phyloP scores from a whole-genome alignment of 1,139 yeast species.

The Wickerhamomyces sp. region DNA sequence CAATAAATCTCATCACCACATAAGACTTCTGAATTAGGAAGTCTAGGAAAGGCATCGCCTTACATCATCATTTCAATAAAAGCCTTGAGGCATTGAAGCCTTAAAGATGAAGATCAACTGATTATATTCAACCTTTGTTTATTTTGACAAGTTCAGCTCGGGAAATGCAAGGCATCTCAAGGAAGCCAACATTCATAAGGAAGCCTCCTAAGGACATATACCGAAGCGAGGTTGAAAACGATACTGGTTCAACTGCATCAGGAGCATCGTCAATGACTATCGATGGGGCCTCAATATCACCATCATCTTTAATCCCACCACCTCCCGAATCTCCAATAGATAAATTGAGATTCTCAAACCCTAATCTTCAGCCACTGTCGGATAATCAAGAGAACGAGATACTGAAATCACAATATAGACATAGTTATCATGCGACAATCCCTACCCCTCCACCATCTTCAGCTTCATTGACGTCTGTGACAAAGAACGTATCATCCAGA shows the following conservation, averaged over 20 bases:
- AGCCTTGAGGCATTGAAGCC: not conserved
- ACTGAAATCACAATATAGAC: not conserved
- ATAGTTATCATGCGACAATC: not conserved
- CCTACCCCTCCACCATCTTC: not conserved
- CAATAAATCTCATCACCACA: too few species aligned
- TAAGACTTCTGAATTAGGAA: not conserved
- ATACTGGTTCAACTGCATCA: too few species aligned
- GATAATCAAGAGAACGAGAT: constrained; percentile 6
- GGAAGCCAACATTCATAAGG: not conserved
- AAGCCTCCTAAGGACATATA: constrained; percentile 3
- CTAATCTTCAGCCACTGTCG: constrained; percentile 18
- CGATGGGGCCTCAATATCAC: not conserved
- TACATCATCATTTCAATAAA: too few species aligned
- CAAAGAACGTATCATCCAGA: not conserved
- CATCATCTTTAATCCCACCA: not conserved
- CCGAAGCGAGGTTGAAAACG: not conserved
- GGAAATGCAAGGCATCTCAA: not conserved
- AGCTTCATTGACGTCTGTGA: not conserved
- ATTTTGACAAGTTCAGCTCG: not conserved
- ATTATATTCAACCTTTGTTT: too few species aligned
- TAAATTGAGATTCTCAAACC: constrained; percentile 12
- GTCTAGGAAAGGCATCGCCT: not conserved
- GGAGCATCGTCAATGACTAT: too few species aligned
- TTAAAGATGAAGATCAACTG: too few species aligned
- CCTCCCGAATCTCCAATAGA: not conserved